Evolutionary conservation across 345 rosid species (phyloP), one percentile per base, ranked within the genome.

Genomic region (Populus ilicifolia): DNA sequence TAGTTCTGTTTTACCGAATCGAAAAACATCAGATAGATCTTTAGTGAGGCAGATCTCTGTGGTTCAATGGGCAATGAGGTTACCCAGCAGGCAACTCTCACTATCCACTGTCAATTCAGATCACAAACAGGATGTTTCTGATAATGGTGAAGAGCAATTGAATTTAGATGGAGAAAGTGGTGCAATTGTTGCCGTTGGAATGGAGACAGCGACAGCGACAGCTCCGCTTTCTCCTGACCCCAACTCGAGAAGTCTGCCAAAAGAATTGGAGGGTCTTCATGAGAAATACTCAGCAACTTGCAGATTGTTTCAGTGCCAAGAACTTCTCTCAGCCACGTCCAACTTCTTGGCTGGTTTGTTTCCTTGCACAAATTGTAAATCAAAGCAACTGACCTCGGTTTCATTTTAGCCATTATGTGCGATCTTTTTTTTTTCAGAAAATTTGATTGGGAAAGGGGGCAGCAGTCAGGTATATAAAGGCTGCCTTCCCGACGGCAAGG

Each of bases 361-460:
- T 52, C 67, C 1, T 61, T 61, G 12, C 30, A 72, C 41, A 67
- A 72, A 25, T 38, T n/a, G 39, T 14, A 30, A 5, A 4, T 66
- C 35, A 69, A 64, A 46, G n/a, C n/a, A 39, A 18, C 30, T 64
- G 23, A 2, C 21, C 8, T 48, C 16, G 27, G 9, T 17, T 72
- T 52, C 14, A 5, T 52, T 50, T 72, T 67, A 6, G 23, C 23
- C 68, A 33, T 13, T 21, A 54, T 46, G 62, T 33, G 64, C 29
- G 21, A 25, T 54, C 41, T 66, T 41, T 41, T 20, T 76, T 23
- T 16, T 80, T 84, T 36, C 87, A 96, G 98, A 88, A 77, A 91
- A 92, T 80, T 66, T 96, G 84, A 84, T 96, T 43, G 99, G 99
- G 44, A 91, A 84, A 91, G 99, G 99, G 36, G 99, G 99, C 69